phyloP scores from a whole-genome alignment of 345 rosid species.

The Eucalyptus viminalis region DNA sequence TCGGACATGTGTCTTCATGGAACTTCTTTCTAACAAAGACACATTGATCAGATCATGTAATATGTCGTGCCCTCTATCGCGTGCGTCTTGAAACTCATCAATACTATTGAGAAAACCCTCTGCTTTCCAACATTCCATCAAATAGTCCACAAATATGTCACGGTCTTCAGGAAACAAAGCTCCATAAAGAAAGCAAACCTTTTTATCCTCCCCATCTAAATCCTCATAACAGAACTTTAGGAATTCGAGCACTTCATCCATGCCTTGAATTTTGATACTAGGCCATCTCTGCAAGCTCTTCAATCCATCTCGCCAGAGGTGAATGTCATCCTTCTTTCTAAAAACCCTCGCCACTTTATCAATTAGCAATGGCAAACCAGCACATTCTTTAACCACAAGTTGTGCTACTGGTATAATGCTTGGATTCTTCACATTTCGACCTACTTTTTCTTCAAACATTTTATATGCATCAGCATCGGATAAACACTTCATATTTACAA shows the following conservation, averaged over 20 bases:
- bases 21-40: neutral
- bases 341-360: neutral
- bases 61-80: neutral
- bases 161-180: slow-evolving; percentile 1
- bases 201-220: neutral
- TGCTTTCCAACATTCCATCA: slow-evolving; percentile 13
- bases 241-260: slow-evolving; percentile 9
- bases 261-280: neutral
- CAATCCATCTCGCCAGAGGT: slow-evolving; percentile 3
- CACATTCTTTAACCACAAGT: slow-evolving; percentile 4
- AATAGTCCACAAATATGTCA: slow-evolving; percentile 3
- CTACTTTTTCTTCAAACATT: slow-evolving; percentile 8
- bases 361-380: slow-evolving; percentile 7
- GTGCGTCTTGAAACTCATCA: neutral
- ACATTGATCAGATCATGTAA: slow-evolving; percentile 1
- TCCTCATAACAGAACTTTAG: slow-evolving; percentile 3
- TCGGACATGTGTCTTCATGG: no score
- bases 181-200: slow-evolving; percentile 9
- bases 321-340: no score
- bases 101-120: neutral
- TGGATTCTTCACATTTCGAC: neutral
- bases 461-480: slow-evolving; percentile 4
- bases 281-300: neutral
- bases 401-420: neutral
- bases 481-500: neutral